These are phyloP conservation scores for Penicillium decumbens DNA, from an alignment of 2,329 filamentous ascomycete species.

Conservation along the genomic window DNA sequence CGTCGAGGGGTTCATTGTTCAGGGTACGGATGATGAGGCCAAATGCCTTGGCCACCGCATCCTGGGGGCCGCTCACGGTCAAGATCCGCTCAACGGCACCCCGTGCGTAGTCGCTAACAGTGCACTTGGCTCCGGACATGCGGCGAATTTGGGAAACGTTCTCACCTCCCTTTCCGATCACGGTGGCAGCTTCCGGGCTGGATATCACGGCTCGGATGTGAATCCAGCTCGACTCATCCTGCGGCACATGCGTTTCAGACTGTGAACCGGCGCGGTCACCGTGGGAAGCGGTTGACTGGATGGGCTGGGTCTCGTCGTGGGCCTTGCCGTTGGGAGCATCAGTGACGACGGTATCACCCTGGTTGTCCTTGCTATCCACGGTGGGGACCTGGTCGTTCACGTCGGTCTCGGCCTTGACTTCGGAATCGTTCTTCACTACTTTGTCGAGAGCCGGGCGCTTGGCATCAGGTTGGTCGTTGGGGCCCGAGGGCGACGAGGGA, in stretches of 20 bases:
- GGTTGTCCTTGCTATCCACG: slow-evolving; percentile 33
- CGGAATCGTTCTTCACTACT: slow-evolving; percentile 62
- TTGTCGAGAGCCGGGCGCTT: slow-evolving; percentile 97
- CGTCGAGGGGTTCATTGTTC: slow-evolving; percentile 89
- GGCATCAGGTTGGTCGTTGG: slow-evolving; percentile 89
- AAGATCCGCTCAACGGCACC: slow-evolving; percentile 96
- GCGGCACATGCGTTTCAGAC: slow-evolving; percentile 47
- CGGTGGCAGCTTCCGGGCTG: slow-evolving; percentile 92
- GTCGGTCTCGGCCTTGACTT: slow-evolving; percentile 33
- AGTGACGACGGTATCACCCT: slow-evolving; percentile 65
- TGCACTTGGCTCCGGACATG: slow-evolving; percentile 95
- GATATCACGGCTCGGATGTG: slow-evolving; percentile 96
- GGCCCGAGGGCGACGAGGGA: slow-evolving; percentile 86
- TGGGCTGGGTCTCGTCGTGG: slow-evolving; percentile 53
- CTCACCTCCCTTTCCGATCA: slow-evolving; percentile 97
- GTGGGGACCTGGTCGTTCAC: slow-evolving; percentile 20
- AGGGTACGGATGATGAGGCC: slow-evolving; percentile 96
- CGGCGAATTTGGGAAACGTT: slow-evolving; percentile 96
- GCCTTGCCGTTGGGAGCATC: slow-evolving; percentile 58
- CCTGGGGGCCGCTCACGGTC: slow-evolving; percentile 92
- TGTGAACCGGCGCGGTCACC: slow-evolving; percentile 48
- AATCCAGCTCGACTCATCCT: slow-evolving; percentile 94
- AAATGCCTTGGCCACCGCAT: slow-evolving; percentile 97
- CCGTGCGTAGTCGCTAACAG: slow-evolving; percentile 95
- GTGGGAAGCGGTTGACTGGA: slow-evolving; percentile 54